These are phyloP conservation scores for Cordyceps farinosa DNA, from an alignment of 2,329 filamentous ascomycete species.

Conservation along the genomic window DNA sequence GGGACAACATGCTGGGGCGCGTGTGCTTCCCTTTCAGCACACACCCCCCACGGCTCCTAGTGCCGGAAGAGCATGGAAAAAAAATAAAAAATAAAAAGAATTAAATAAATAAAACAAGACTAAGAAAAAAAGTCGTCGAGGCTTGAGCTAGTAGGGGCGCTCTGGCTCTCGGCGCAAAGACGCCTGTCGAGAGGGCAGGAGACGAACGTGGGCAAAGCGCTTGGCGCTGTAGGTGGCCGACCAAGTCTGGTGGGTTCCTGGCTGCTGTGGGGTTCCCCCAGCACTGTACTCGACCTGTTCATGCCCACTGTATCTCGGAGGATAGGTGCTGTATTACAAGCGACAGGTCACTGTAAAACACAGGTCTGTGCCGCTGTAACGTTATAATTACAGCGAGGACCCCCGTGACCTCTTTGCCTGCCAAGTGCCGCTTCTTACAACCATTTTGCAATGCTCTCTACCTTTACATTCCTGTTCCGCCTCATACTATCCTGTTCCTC, in stretches of 20 bases:
- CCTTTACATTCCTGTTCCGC: no score
- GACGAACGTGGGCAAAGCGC: constrained; percentile 13
- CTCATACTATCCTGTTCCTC: no score
- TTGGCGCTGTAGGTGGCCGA: constrained; percentile 11
- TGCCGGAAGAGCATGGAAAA: neutral
- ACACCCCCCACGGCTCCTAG: neutral
- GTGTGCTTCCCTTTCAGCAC: neutral
- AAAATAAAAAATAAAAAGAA: neutral
- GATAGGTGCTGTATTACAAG: neutral
- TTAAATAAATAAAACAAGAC: neutral
- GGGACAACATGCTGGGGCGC: neutral
- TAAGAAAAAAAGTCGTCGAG: neutral
- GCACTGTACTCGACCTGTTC: no score
- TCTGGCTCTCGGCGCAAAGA: neutral
- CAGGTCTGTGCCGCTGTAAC: no score
- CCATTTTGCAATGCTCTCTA: no score
- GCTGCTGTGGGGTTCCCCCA: neutral
- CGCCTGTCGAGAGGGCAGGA: constrained; percentile 7
- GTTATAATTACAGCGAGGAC: neutral
- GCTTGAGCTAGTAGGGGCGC: neutral
- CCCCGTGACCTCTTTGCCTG: neutral
- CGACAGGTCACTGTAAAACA: neutral
- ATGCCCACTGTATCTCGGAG: no score
- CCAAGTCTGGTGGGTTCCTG: neutral
- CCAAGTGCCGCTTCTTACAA: no score